Evolutionary conservation across 192 early-diverging fungal genomes (phyloP).

Genomic region (Kickxella alabastrina): DNA sequence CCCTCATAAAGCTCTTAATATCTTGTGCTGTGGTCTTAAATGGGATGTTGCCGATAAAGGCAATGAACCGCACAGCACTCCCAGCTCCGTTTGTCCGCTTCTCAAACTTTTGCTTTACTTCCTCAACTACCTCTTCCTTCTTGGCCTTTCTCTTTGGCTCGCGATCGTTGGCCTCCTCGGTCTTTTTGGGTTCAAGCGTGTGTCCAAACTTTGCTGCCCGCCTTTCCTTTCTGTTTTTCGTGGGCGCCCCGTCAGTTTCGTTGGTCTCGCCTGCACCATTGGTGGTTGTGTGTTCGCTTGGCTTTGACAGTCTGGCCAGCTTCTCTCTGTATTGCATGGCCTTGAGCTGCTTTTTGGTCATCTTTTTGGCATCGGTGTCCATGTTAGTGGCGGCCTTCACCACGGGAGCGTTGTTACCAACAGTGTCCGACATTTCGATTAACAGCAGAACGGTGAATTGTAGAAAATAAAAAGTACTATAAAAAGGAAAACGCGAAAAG

Average conservation of each 20-base stretch:
- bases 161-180: too few species aligned
- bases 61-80: slow-evolving; percentile 48
- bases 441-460: background rate
- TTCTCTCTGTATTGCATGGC: slow-evolving; percentile 39
- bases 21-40: slow-evolving; percentile 62
- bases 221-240: too few species aligned
- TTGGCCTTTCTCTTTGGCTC: slow-evolving; percentile 2
- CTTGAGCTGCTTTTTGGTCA: slow-evolving; percentile 48
- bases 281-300: background rate
- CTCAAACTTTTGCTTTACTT: slow-evolving; percentile 30
- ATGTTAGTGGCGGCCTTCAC: too few species aligned
- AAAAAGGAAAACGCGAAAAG: background rate
- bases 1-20: slow-evolving; percentile 57
- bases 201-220: too few species aligned
- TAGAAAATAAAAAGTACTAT: background rate
- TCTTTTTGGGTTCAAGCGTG: too few species aligned
- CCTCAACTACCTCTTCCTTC: slow-evolving; percentile 7
- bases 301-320: slow-evolving; percentile 22
- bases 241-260: too few species aligned
- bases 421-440: slow-evolving; percentile 1
- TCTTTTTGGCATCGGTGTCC: too few species aligned
- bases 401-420: too few species aligned
- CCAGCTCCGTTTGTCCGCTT: slow-evolving; percentile 16
- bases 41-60: slow-evolving; percentile 65
- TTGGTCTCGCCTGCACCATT: too few species aligned